Conservation (phyloP, 2,329 filamentous ascomycete species). For the Sclerotinia trifoliorum region DNA sequence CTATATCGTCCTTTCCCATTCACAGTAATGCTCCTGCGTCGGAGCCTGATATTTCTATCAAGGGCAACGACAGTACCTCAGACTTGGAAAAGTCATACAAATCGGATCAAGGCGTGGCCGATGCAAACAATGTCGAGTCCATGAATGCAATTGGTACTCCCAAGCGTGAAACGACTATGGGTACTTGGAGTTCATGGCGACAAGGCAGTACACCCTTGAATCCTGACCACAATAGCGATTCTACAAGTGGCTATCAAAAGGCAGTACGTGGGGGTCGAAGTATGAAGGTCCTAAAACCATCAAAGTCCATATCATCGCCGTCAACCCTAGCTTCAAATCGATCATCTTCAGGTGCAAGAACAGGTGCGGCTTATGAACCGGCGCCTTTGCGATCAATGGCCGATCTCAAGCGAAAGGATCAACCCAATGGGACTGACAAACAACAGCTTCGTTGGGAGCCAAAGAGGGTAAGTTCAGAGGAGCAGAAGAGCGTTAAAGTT, state of each 20-base stretch:
- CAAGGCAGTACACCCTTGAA: constrained; percentile 44
- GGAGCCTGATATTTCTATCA: constrained; percentile 26
- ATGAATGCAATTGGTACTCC: constrained; percentile 24
- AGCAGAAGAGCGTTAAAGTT: constrained; percentile 35
- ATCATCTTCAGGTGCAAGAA: constrained; percentile 46
- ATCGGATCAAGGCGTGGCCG: constrained; percentile 9
- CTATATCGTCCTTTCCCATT: constrained; percentile 25
- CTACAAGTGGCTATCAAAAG: constrained; percentile 61
- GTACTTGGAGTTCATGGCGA: constrained; percentile 72
- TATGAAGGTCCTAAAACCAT: constrained; percentile 89
- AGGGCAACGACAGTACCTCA: constrained; percentile 25
- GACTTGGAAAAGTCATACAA: constrained; percentile 29
- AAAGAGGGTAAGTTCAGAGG: constrained; percentile 48
- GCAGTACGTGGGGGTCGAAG: constrained; percentile 63
- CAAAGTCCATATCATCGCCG: constrained; percentile 59
- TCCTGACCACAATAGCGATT: constrained; percentile 36
- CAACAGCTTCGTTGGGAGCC: constrained; percentile 50
- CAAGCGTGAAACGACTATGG: constrained; percentile 49
- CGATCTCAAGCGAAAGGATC: constrained; percentile 57
- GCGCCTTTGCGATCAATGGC: constrained; percentile 44
- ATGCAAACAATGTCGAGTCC: constrained; percentile 22
- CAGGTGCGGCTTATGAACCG: constrained; percentile 54
- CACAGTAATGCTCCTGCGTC: constrained; percentile 24
- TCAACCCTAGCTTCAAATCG: constrained; percentile 42
- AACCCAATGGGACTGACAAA: constrained; percentile 42